These are phyloP conservation scores for Ascochyta clinopodiicola DNA, from an alignment of 2,329 filamentous ascomycete species.

Conservation along the genomic window DNA sequence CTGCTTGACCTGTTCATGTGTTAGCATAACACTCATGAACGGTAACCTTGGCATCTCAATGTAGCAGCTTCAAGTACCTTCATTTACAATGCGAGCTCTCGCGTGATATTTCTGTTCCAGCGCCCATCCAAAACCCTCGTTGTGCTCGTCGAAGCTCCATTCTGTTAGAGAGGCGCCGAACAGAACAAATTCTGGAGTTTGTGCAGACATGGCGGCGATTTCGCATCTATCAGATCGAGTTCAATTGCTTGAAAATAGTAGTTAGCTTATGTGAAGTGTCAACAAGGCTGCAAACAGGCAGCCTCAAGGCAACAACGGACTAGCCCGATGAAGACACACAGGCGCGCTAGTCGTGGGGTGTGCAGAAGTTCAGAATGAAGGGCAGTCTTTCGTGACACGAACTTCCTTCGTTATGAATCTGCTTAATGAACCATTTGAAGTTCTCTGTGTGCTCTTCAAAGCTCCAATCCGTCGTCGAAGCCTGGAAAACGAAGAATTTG, in stretches of 20 bases:
- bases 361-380: neutral
- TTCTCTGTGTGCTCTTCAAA: conserved; percentile 36
- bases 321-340: neutral
- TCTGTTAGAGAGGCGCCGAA: conserved; percentile 46
- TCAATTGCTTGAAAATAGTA: too few species aligned
- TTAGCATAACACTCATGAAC: neutral
- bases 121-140: conserved; percentile 39
- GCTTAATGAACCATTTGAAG: conserved; percentile 36
- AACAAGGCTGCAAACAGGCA: too few species aligned
- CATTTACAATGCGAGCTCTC: conserved; percentile 37
- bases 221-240: too few species aligned
- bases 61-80: conserved; percentile 25
- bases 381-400: neutral
- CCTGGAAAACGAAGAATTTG: neutral
- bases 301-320: neutral
- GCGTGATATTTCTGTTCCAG: conserved; percentile 34
- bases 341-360: neutral
- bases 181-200: conserved; percentile 37
- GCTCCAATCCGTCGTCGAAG: conserved; percentile 38
- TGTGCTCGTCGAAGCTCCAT: conserved; percentile 39
- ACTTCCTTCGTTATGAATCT: conserved; percentile 32
- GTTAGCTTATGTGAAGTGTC: neutral
- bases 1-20: conserved; percentile 27
- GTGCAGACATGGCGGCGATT: neutral
- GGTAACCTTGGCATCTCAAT: neutral